phyloP scores from a whole-genome alignment of 768 basidiomycete species.

The Boletus tylopilopsis region DNA sequence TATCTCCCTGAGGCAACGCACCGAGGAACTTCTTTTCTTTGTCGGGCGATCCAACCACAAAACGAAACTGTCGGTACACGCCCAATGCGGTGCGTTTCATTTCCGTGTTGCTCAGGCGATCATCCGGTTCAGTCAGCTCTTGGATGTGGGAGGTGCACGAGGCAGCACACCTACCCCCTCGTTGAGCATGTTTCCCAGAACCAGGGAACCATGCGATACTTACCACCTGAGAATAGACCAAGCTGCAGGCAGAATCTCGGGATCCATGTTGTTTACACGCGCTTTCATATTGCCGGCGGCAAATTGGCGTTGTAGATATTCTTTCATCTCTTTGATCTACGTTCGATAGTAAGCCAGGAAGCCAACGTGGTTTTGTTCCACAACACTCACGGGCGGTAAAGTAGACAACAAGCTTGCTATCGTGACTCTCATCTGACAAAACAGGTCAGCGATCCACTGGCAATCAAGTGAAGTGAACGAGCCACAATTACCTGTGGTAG shows the following conservation, averaged over 20 bases:
- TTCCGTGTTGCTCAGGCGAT: conserved; percentile 52
- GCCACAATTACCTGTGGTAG: conserved; percentile 35
- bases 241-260: conserved; percentile 49
- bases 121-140: conserved; percentile 52
- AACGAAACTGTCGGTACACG: conserved; percentile 51
- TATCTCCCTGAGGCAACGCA: conserved; percentile 40
- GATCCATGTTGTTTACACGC: conserved; percentile 49
- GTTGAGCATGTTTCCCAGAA: background rate
- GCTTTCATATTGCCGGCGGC: conserved; percentile 50
- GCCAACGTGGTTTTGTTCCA: background rate
- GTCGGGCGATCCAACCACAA: conserved; percentile 68
- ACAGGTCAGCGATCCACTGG: background rate
- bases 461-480: conserved; percentile 31
- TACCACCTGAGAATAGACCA: conserved; percentile 67
- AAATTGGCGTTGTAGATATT: conserved; percentile 50
- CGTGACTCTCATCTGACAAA: conserved; percentile 34
- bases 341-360: background rate
- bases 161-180: conserved; percentile 53
- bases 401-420: conserved; percentile 43
- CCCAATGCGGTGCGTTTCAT: background rate
- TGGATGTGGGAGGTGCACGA: conserved; percentile 72
- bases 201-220: conserved; percentile 1
- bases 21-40: conserved; percentile 62
- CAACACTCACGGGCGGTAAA: conserved; percentile 44
- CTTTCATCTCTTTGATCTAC: conserved; percentile 56